Base-by-base conservation (phyloP, 345 rosid genomes). In the Durio zibethinus region DNA sequence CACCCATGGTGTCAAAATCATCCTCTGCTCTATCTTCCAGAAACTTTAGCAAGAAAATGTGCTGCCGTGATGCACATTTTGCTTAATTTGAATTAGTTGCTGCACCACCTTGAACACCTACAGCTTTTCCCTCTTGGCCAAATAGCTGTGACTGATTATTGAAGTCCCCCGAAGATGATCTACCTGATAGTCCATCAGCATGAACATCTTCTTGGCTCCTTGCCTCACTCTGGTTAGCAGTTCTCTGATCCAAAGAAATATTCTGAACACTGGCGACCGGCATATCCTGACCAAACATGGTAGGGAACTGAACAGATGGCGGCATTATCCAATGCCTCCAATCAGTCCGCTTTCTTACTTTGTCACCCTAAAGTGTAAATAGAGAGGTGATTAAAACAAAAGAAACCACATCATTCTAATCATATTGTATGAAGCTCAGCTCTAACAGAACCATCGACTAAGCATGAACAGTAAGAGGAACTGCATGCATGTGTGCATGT, bases 251-350 rank as follows among this genome's bases (percentile, higher is more conserved):
- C 76, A 84, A 40, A 29, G 87, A 82, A 47, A 85, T 69, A 76
- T 47, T 80, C 53, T 80, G 84, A 67, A 85, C 60, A 53, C 78
- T 38, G 1, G 73, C 56, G 0, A 60, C 80, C 65, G 83, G 80
- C 71, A 33, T 63, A 43, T 83, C 85, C 42, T 76, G 79, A 75
- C 77, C 62, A 15, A 80, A 77, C 43, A 48, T 35, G 78, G 72
- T 76, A 33, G 88, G 82, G 76, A 81, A 75, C 60, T 84, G 85
- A 70, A 79, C 77, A 15, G 84, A 38, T 59, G 80, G 67, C 35
- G 90, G 90, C 74, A 68, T 77, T 65, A 91, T 63, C 96, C 94
- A 94, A 9, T 69, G 77, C 83, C 69, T 80, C 98, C 98, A 91
- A 38, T 88, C 92, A 42, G 79, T 63, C 36, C 89, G 87, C 83